These are phyloP conservation scores for Penicillium brasilianum DNA, from an alignment of 2,329 filamentous ascomycete species.

Conservation along the genomic window DNA sequence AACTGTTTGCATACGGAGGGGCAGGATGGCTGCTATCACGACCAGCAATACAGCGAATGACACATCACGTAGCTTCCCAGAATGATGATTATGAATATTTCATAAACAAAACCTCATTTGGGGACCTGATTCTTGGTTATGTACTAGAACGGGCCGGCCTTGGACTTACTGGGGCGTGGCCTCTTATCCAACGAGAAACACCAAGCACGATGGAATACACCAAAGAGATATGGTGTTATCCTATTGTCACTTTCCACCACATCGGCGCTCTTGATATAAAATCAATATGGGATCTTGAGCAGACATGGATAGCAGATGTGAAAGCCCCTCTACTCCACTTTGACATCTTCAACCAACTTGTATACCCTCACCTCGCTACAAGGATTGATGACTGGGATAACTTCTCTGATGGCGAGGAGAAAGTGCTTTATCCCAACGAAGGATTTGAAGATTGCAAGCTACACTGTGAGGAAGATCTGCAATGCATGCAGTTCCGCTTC, in stretches of 20 bases:
- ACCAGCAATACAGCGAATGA: background rate
- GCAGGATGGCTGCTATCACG: slow-evolving; percentile 1
- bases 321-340: background rate
- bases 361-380: background rate
- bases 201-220: background rate
- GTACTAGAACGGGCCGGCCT: background rate
- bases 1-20: background rate
- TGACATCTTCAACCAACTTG: background rate
- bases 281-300: slow-evolving; percentile 2
- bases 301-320: background rate
- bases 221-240: background rate
- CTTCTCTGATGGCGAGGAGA: background rate
- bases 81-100: background rate
- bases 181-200: slow-evolving; percentile 1
- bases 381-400: background rate
- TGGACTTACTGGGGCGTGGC: background rate
- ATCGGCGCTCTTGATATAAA: background rate
- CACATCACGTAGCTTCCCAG: background rate
- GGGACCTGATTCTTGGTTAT: slow-evolving; percentile 2
- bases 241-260: background rate
- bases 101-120: background rate
- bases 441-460: background rate
- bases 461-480: background rate
- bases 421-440: background rate
- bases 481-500: slow-evolving; percentile 3